Conservation (phyloP, 1,284 basidiomycete species). For the Tilletia caries region DNA sequence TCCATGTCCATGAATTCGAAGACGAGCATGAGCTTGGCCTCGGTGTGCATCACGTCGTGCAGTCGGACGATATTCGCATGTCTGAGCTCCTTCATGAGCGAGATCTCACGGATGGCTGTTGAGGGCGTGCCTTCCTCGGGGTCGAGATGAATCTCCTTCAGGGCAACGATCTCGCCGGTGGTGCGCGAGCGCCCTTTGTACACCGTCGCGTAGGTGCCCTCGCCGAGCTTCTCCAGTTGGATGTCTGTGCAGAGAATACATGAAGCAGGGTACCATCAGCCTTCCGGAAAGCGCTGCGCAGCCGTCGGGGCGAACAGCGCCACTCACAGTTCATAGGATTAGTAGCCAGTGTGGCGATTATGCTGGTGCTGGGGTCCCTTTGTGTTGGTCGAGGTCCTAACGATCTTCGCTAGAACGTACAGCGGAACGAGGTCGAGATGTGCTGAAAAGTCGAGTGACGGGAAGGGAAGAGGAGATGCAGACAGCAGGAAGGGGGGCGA, state of each 20-base stretch:
- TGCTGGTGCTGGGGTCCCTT: too few species aligned
- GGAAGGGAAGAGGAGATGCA: too few species aligned
- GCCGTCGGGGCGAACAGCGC: too few species aligned
- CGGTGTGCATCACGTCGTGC: constrained; percentile 91
- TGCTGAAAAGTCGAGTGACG: too few species aligned
- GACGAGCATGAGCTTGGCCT: constrained; percentile 95
- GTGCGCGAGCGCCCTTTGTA: constrained; percentile 52
- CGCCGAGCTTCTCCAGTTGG: constrained; percentile 52
- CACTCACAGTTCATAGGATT: background rate
- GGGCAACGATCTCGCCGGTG: constrained; percentile 52
- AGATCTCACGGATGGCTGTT: constrained; percentile 91
- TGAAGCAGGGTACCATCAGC: too few species aligned
- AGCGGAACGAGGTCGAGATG: too few species aligned
- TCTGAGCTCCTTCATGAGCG: constrained; percentile 93
- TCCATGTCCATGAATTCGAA: constrained; percentile 99
- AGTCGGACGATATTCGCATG: constrained; percentile 92
- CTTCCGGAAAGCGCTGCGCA: too few species aligned
- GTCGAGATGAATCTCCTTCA: constrained; percentile 93
- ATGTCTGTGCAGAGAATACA: constrained; percentile 31
- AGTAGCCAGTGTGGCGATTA: background rate
- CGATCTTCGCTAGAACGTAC: too few species aligned
- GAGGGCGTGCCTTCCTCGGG: constrained; percentile 92
- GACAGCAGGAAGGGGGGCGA: too few species aligned
- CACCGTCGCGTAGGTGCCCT: constrained; percentile 53
- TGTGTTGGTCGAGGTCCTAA: too few species aligned